Evolutionary conservation across 441 rosid species (phyloP), one percentile per base, ranked within the genome.

Genomic region (Daphne laureola): DNA sequence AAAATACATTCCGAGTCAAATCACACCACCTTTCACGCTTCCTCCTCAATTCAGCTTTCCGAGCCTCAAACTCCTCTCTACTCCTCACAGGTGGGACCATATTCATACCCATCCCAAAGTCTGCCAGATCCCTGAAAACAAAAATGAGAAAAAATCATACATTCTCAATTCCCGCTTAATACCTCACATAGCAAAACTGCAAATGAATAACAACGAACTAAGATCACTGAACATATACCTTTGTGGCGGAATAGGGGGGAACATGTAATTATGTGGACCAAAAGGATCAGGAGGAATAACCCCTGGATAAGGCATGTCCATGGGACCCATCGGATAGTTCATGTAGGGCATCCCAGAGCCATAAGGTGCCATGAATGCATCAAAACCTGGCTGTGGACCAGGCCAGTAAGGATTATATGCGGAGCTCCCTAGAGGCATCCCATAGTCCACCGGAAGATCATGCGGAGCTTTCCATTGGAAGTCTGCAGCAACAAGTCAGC

Each of bases 21-120:
- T 45, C 18, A 23, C 13, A 31, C 26, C 78, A 90, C 99, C 98
- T 81, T 66, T 86, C 96, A 51, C 90, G 85, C 67, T 82, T 86
- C 73, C 95, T 76, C 73, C 90, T 73, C 74, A 90, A 63, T 66
- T 80, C 90, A 69, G 94, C 90, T 78, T 94, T 86, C 53, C 93
- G 79, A 35, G 99, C 97, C 73, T 87, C 93, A 46, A 81, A 80
- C 74, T 93, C 95, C 61, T 87, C 96, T 66, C 97, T 79, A 67
- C 97, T 83, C 99, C 87, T 76, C 61, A 83, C 74, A 23, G 90
- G 85, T 60, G 86, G 87, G 23, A 77, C 80, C 44, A 65, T 71
- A 74, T 83, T 81, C 89, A 82, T 83, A 38, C 94, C 91, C 84
- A 82, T 86, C 21, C 92, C 94, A 52, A 80, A 78, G 14, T 76